Conservation (phyloP, 148 eudicot genomes). For the Rhododendron williamsianum region DNA sequence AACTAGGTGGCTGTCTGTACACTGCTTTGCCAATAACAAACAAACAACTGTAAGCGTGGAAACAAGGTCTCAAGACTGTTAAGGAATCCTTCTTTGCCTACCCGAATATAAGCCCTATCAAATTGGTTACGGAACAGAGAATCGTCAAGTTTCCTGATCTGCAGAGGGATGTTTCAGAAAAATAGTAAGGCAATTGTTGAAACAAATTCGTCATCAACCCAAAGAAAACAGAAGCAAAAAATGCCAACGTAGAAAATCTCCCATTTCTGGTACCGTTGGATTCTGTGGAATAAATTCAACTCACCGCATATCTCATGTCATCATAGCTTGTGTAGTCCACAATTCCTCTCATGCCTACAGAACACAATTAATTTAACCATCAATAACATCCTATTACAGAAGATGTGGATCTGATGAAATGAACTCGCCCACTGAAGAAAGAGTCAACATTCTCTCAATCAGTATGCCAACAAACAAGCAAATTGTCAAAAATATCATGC, state of each 20-base stretch:
- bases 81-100: slow-evolving; percentile 21
- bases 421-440: not conserved
- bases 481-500: not conserved
- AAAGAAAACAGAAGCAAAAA: not conserved
- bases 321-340: slow-evolving; percentile 78
- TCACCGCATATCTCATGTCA: slow-evolving; percentile 85
- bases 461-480: not conserved
- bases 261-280: not conserved
- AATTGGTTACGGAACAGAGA: slow-evolving; percentile 69
- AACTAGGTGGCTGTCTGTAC: not conserved
- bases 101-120: slow-evolving; percentile 56
- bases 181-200: not conserved
- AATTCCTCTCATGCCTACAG: slow-evolving; percentile 63
- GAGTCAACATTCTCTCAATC: not conserved
- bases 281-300: slow-evolving; percentile 15
- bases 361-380: not conserved
- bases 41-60: not conserved
- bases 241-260: not conserved
- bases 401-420: not conserved
- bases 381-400: not conserved
- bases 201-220: not conserved
- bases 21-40: not conserved
- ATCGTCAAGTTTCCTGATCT: slow-evolving; percentile 85
- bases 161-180: slow-evolving; percentile 9
- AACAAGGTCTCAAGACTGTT: not conserved